Evolutionary conservation across 2,329 filamentous ascomycete species (phyloP).

Genomic region (Diaporthe citrichinensis): DNA sequence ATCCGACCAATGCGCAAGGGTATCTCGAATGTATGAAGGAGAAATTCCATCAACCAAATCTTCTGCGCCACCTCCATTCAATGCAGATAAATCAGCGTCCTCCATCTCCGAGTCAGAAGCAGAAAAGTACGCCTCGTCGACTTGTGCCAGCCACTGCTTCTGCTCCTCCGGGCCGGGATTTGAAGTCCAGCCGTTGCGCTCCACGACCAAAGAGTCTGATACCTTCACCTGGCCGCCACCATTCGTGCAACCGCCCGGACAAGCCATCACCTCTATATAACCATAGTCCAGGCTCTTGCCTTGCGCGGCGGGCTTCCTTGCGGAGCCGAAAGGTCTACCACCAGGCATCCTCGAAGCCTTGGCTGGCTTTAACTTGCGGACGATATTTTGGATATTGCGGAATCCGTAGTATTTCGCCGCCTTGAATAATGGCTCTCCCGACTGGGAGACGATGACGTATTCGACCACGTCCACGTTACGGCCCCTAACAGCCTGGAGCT

Average conservation of each 20-base stretch:
- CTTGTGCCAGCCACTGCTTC: conserved; percentile 84
- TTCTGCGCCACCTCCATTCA: conserved; percentile 49
- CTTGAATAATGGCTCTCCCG: conserved; percentile 75
- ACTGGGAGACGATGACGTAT: conserved; percentile 75
- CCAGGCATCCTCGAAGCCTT: conserved; percentile 85
- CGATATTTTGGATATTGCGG: conserved; percentile 97
- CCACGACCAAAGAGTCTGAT: conserved; percentile 77
- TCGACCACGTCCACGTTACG: conserved; percentile 94
- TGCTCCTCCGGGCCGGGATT: conserved; percentile 84
- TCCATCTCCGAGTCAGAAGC: conserved; percentile 67
- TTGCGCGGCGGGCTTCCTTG: conserved; percentile 66
- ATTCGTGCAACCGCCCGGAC: conserved; percentile 98
- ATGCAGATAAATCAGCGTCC: conserved; percentile 44
- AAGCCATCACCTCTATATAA: conserved; percentile 99
- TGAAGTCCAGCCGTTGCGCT: conserved; percentile 60
- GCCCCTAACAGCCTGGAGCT: conserved; percentile 79
- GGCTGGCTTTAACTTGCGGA: conserved; percentile 89
- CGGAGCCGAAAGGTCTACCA: conserved; percentile 72
- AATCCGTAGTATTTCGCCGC: conserved; percentile 97
- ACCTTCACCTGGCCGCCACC: conserved; percentile 96
- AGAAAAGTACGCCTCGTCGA: conserved; percentile 94
- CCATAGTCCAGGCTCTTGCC: conserved; percentile 75
- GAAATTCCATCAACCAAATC: conserved; percentile 76
- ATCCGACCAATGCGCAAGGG: conserved; percentile 82
- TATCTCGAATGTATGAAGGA: conserved; percentile 74